Evolutionary conservation across 805 yeast genomes (phyloP).

Genomic region (Metschnikowia sp.): DNA sequence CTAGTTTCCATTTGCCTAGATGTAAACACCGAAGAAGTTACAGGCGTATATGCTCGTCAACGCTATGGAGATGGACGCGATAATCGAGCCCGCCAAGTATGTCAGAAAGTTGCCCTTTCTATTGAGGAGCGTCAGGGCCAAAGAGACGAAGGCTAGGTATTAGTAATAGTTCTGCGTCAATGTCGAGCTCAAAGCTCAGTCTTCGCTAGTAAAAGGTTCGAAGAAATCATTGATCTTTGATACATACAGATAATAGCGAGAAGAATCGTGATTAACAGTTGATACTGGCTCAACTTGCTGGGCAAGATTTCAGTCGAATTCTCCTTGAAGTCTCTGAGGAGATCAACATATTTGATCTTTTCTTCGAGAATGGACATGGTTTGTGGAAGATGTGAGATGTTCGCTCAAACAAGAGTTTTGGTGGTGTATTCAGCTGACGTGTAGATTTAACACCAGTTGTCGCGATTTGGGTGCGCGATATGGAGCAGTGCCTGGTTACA

Average conservation of each 20-base stretch:
- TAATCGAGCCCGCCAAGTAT: slow-evolving; percentile 28
- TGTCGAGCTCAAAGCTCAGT: too few relatives aligned
- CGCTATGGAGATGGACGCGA: slow-evolving; percentile 39
- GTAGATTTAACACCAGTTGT: background rate
- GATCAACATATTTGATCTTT: slow-evolving; percentile 9
- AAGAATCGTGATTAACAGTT: slow-evolving; percentile 12
- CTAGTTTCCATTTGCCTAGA: slow-evolving; percentile 17
- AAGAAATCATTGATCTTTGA: background rate
- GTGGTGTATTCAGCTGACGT: background rate
- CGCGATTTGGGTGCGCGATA: too few relatives aligned
- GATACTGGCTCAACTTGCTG: slow-evolving; percentile 12
- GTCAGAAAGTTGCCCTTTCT: slow-evolving; percentile 11
- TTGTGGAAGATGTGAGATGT: background rate
- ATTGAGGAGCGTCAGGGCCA: slow-evolving; percentile 17
- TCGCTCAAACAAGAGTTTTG: background rate
- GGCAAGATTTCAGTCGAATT: slow-evolving; percentile 14
- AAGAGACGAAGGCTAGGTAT: slow-evolving; percentile 16
- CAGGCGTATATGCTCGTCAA: slow-evolving; percentile 35
- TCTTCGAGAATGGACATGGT: slow-evolving; percentile 6
- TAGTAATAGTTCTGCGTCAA: slow-evolving; percentile 3
- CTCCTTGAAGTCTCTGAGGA: slow-evolving; percentile 10
- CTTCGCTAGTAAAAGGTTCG: too few relatives aligned
- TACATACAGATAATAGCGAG: slow-evolving; percentile 17
- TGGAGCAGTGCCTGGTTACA: too few relatives aligned
- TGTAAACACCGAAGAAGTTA: slow-evolving; percentile 43